phyloP scores from a whole-genome alignment of 305 asterid genomes.

The Rubia peregrina region DNA sequence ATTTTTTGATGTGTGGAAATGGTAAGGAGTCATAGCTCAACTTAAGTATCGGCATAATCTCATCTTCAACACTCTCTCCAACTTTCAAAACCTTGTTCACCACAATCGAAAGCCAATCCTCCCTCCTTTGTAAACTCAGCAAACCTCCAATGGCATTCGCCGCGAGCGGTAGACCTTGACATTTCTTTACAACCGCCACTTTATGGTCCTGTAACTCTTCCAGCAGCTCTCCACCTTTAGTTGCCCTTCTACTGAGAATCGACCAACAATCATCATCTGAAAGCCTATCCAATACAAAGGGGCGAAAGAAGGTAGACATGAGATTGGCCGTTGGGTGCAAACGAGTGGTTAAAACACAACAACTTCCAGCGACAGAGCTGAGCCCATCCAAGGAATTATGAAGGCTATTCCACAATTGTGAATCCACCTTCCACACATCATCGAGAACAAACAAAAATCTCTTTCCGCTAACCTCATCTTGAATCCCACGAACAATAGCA shows the following conservation, averaged over 20 bases:
- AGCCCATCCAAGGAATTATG: not conserved
- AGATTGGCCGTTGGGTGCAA: not conserved
- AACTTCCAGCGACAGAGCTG: not conserved
- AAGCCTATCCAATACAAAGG: not conserved
- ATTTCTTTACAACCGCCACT: not conserved
- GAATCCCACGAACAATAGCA: constrained; percentile 14
- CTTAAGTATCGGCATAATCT: not conserved
- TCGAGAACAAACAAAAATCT: constrained; percentile 28
- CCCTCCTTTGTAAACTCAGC: not conserved
- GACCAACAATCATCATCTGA: not conserved
- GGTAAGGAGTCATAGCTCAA: constrained; percentile 8
- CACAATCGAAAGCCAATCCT: not conserved
- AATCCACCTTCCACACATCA: constrained; percentile 24
- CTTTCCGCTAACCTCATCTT: not conserved
- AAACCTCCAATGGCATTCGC: constrained; percentile 7
- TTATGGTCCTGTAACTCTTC: not conserved
- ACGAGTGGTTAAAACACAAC: constrained; percentile 14
- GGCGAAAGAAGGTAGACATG: not conserved
- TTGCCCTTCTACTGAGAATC: not conserved
- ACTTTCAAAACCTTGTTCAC: not conserved
- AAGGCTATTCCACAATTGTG: constrained; percentile 1
- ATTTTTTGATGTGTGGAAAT: not conserved
- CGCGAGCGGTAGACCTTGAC: constrained; percentile 12
- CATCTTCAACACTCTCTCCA: not conserved
- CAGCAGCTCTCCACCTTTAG: not conserved